Conservation (phyloP, 73 alveolate species). For the Durusdinium trenchii region DNA sequence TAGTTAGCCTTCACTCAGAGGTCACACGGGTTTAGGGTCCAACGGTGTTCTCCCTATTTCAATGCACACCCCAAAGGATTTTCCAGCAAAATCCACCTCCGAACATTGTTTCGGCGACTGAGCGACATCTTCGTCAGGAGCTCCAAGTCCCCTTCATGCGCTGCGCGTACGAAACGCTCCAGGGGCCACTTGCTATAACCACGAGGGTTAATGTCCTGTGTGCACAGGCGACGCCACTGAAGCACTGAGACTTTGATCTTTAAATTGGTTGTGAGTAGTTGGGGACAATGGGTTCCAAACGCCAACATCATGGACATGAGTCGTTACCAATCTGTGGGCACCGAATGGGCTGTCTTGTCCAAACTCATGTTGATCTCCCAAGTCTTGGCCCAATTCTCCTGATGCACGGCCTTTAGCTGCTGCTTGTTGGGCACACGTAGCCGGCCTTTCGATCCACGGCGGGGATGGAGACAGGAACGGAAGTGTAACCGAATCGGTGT, state of each 20-base stretch:
- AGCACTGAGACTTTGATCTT: no score
- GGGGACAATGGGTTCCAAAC: no score
- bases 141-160: conserved; percentile 72
- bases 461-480: no score
- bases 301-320: no score
- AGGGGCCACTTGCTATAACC: conserved; percentile 95
- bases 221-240: no score
- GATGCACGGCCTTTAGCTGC: conserved; percentile 46
- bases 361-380: neutral
- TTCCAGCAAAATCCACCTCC: neutral
- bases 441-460: no score
- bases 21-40: neutral
- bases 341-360: neutral
- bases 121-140: conserved; percentile 52
- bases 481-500: no score
- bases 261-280: no score
- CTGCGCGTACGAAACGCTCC: conserved; percentile 86
- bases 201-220: conserved; percentile 79
- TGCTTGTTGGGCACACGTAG: conserved; percentile 69
- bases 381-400: neutral
- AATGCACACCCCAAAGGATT: no score
- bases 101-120: neutral
- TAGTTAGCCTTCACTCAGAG: neutral
- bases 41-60: no score
- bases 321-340: neutral